phyloP scores from a whole-genome alignment of 148 eudicot species.

The Rhododendron kiyosumense region DNA sequence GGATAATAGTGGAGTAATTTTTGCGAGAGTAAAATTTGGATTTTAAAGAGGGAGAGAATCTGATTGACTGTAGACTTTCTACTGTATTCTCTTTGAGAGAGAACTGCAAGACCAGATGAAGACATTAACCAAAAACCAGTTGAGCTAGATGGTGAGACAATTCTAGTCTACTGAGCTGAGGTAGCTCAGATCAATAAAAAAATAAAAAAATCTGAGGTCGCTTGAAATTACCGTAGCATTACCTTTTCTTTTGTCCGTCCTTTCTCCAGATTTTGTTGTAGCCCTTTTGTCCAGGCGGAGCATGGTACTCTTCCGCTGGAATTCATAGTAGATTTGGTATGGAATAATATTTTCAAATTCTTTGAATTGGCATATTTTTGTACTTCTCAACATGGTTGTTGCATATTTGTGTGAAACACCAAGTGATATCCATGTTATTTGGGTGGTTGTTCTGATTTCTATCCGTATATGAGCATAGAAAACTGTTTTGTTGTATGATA shows the following conservation, averaged over 20 bases:
- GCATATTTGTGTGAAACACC: not conserved
- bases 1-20: not conserved
- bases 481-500: not conserved
- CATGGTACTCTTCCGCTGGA: not conserved
- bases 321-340: not conserved
- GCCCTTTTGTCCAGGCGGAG: not conserved
- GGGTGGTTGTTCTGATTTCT: not conserved
- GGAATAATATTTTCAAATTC: not conserved
- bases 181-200: not conserved
- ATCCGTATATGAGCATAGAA: not conserved
- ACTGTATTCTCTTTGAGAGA: not conserved
- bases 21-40: not conserved
- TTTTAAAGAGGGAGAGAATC: not conserved
- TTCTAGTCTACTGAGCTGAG: not conserved
- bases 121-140: not conserved
- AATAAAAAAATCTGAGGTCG: not conserved
- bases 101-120: not conserved
- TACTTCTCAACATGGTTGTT: not conserved
- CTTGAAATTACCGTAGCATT: not conserved
- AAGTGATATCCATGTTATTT: constrained; percentile 2
- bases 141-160: not conserved
- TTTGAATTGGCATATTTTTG: not conserved
- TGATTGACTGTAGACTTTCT: not conserved
- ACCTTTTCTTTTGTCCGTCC: not conserved
- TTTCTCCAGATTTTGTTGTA: not conserved